A percentile compares a stretch with the other conserved stretches of the same genome.
Evolutionary conservation across 179 eudicot species (phyloP).

Genomic region (Amaranthus tricolor): DNA sequence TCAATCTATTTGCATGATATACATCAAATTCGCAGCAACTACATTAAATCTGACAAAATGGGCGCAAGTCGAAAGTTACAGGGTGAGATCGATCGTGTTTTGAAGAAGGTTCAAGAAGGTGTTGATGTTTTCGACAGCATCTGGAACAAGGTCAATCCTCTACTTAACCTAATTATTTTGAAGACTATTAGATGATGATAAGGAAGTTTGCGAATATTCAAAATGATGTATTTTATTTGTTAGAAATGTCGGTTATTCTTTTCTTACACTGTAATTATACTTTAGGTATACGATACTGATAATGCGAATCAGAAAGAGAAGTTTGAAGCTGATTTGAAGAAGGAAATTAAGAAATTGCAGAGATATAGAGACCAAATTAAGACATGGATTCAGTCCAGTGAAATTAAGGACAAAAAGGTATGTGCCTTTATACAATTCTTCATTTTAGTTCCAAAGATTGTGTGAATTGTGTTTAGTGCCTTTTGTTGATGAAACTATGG

Average conservation of each 20-base stretch:
- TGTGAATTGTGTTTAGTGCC: background rate
- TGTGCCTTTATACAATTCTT: background rate
- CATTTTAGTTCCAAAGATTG: background rate
- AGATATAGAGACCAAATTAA: conserved; percentile 94
- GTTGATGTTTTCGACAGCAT: conserved; percentile 91
- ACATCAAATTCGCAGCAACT: conserved; percentile 3
- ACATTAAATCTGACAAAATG: conserved; percentile 37
- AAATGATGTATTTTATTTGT: background rate
- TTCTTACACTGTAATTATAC: conserved; percentile 13
- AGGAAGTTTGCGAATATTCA: background rate
- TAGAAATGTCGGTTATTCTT: conserved; percentile 7
- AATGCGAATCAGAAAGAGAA: conserved; percentile 98
- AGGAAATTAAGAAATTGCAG: conserved; percentile 97
- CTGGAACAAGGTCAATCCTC: conserved; percentile 77
- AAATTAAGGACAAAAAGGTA: conserved; percentile 98
- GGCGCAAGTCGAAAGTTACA: conserved; percentile 96
- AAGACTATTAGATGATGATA: background rate
- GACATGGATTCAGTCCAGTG: conserved; percentile 96
- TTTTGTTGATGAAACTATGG: background rate
- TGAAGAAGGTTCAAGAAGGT: conserved; percentile 95
- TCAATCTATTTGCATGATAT: conserved; percentile 6
- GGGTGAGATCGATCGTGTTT: conserved; percentile 93
- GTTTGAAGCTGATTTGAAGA: conserved; percentile 96
- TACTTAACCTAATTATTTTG: background rate
- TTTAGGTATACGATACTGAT: conserved; percentile 89